Evolutionary conservation across 805 yeast species (phyloP).

Genomic region (Nakazawaea populi): DNA sequence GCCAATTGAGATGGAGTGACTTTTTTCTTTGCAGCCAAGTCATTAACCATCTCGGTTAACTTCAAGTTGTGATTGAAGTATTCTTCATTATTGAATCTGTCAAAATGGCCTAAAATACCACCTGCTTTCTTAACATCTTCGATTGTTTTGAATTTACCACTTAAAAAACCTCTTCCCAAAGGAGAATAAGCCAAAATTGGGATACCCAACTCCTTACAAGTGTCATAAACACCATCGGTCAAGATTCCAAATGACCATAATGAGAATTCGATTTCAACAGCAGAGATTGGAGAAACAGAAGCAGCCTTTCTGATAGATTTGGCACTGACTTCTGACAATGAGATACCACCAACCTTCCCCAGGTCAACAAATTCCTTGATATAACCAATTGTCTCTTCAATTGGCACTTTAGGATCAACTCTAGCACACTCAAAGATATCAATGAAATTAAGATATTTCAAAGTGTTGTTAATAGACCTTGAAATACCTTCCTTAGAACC

Average conservation of each 20-base stretch:
- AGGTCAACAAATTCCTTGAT: conserved; percentile 53
- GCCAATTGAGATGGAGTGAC: conserved; percentile 63
- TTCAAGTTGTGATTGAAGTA: conserved; percentile 41
- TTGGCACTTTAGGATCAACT: conserved; percentile 49
- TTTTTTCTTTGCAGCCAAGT: conserved; percentile 39
- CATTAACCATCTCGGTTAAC: conserved; percentile 42
- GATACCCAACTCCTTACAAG: conserved; percentile 50
- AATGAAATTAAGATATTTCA: conserved; percentile 28
- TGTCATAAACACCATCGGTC: conserved; percentile 55
- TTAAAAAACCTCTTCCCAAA: conserved; percentile 69
- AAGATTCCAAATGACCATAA: conserved; percentile 59
- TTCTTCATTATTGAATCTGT: conserved; percentile 52
- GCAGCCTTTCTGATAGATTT: conserved; percentile 56
- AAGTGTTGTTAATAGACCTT: conserved; percentile 41
- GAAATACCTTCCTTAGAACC: conserved; percentile 43
- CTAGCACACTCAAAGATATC: conserved; percentile 73
- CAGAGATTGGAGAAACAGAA: conserved; percentile 49
- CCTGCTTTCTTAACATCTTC: conserved; percentile 43
- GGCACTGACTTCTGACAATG: conserved; percentile 69
- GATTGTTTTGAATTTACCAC: conserved; percentile 48
- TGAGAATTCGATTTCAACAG: conserved; percentile 78
- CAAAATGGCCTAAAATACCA: conserved; percentile 38
- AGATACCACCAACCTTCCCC: conserved; percentile 65
- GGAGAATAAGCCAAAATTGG: conserved; percentile 83
- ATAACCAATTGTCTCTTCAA: conserved; percentile 52